Evolutionary conservation across 2,329 filamentous ascomycete species (phyloP), one percentile per base, ranked within the genome.

Genomic region (Colletotrichum gloeosporioides): DNA sequence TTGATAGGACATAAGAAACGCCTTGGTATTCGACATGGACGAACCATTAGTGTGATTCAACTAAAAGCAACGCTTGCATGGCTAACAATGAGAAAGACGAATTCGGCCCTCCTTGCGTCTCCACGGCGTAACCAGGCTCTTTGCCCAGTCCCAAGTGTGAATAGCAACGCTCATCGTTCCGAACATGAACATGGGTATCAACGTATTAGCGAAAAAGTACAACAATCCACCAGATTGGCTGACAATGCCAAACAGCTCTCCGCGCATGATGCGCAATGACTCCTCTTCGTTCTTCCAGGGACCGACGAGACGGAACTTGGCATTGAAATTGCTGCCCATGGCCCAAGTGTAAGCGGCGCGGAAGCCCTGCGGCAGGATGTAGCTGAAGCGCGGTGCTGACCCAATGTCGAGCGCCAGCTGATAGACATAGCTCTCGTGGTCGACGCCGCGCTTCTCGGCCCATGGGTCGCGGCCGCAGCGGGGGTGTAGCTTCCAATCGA

Each of bases 361-460:
- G 32, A 78, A 79, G 4, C 85, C 83, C 64, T 83, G 80, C 6
- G 77, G 77, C 44, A 77, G 77, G 3, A 89, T 80, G 27, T 86
- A 80, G 0, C 75, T 74, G 27, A 86, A 80, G 3, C 80, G 83
- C 0, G 88, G 87, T 0, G 87, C 87, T 4, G 87, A 80, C 4
- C 85, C 86, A 73, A 89, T 87, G 79, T 89, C 88, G 0, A 88
- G 81, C 0, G 87, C 87, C 4, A 89, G 83, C 80, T 89, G 88
- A 80, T 89, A 89, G 0, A 86, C 86, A 76, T 89, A 89, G 75
- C 84, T 86, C 76, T 89, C 88, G 64, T 89, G 88, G 59, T 89
- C 88, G 3, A 89, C 87, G 18, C 86, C 88, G 69, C 84, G 82
- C 78, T 86, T 85, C 36, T 78, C 81, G 22, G 80, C 74, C 66